phyloP scores from a whole-genome alignment of 495 filamentous ascomycete species.

The Penicillium arizonense region DNA sequence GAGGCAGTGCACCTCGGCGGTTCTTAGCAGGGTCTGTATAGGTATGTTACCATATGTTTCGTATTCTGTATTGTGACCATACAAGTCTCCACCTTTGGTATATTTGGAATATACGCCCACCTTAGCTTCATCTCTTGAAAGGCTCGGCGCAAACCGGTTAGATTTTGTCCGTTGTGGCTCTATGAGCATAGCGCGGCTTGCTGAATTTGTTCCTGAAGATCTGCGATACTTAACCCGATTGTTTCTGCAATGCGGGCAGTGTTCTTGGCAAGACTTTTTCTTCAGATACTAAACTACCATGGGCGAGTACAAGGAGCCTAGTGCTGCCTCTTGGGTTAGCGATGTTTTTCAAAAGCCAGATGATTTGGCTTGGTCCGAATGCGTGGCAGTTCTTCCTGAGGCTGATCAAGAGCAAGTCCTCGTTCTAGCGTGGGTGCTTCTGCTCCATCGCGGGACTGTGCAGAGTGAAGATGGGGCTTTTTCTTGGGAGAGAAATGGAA shows the following conservation, averaged over 20 bases:
- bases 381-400: not conserved
- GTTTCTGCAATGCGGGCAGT: too few species aligned
- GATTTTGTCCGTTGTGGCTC: not conserved
- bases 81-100: not conserved
- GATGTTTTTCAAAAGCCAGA: not conserved
- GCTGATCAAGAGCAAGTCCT: not conserved
- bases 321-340: not conserved
- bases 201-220: not conserved
- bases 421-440: not conserved
- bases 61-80: not conserved
- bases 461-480: not conserved
- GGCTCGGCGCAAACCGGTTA: not conserved
- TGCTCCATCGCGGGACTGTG: not conserved
- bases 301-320: slow-evolving; percentile 1
- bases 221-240: not conserved
- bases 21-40: not conserved
- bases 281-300: not conserved
- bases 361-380: not conserved
- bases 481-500: not conserved
- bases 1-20: slow-evolving; percentile 1
- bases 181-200: not conserved
- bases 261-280: not conserved
- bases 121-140: not conserved
- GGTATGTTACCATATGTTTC: not conserved
- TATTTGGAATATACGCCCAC: too few species aligned